phyloP scores from a whole-genome alignment of 306 rosid genomes.

The Rubus parviflorus region DNA sequence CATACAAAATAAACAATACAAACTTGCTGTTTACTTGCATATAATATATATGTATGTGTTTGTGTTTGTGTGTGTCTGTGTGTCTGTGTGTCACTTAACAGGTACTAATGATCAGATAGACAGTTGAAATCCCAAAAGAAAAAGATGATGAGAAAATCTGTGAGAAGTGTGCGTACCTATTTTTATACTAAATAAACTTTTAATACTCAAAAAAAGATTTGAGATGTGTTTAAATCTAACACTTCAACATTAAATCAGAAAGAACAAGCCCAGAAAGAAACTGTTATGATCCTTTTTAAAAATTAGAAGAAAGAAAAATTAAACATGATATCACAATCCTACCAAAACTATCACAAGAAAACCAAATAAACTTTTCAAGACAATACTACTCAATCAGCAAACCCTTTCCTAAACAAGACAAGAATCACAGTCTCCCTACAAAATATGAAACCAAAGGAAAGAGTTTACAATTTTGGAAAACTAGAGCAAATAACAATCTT shows the following conservation, averaged over 20 bases:
- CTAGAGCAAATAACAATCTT: background rate
- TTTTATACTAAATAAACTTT: background rate
- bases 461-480: background rate
- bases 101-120: background rate
- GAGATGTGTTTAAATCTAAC: background rate
- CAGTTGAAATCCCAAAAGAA: background rate
- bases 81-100: background rate
- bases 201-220: background rate
- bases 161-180: background rate
- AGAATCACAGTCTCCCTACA: background rate
- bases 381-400: background rate
- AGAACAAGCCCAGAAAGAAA: background rate
- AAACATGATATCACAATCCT: background rate
- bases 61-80: no score
- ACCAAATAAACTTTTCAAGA: background rate
- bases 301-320: background rate
- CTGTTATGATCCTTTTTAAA: background rate
- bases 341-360: slow-evolving; percentile 7
- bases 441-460: background rate
- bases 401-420: background rate
- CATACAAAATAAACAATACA: background rate
- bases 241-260: background rate
- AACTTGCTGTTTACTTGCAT: background rate
- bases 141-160: background rate
- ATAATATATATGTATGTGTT: background rate